Conservation (phyloP, 768 basidiomycete genomes). For the Plicaturopsis crispa region DNA sequence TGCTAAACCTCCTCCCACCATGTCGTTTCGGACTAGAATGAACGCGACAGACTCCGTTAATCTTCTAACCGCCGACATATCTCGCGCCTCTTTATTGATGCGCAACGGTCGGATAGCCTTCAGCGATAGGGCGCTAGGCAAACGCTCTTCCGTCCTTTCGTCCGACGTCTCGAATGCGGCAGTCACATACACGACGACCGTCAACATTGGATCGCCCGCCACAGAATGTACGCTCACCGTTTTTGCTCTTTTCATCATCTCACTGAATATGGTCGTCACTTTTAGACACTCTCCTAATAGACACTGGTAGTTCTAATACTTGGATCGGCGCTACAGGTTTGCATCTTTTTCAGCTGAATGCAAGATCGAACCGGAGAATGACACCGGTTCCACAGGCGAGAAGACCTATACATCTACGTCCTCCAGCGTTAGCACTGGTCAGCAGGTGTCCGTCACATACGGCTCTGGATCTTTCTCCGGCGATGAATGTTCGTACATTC, state of each 20-base stretch:
- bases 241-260: slow-evolving; percentile 47
- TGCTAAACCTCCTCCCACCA: too few relatives aligned
- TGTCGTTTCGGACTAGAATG: too few relatives aligned
- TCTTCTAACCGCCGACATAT: too few relatives aligned
- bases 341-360: slow-evolving; percentile 42
- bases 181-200: slow-evolving; percentile 46
- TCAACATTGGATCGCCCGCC: slow-evolving; percentile 45
- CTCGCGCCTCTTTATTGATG: too few relatives aligned
- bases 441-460: slow-evolving; percentile 36
- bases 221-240: slow-evolving; percentile 46
- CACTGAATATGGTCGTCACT: too few relatives aligned
- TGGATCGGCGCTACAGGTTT: slow-evolving; percentile 45
- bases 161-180: too few relatives aligned
- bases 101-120: too few relatives aligned
- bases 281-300: slow-evolving; percentile 12
- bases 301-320: slow-evolving; percentile 38
- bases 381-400: too few relatives aligned
- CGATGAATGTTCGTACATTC: slow-evolving; percentile 35
- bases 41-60: too few relatives aligned
- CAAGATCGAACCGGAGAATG: slow-evolving; percentile 37
- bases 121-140: too few relatives aligned
- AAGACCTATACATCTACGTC: slow-evolving; percentile 36
- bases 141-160: too few relatives aligned
- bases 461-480: slow-evolving; percentile 49
- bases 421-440: slow-evolving; percentile 34